Conservation (phyloP, 2,329 filamentous ascomycete species). For the Exophiala mesophila region DNA sequence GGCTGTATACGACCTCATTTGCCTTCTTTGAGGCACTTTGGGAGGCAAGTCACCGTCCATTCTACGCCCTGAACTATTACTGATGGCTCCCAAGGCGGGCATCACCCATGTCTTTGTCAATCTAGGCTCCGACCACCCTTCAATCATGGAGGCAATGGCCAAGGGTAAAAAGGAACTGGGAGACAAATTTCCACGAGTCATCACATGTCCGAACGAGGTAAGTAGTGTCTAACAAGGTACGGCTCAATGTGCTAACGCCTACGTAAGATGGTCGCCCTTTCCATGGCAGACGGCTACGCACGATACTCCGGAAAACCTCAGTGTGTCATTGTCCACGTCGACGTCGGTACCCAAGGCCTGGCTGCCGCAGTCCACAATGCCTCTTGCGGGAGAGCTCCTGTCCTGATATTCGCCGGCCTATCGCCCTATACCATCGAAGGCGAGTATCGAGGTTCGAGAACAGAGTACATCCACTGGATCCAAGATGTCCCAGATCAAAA, state of each 20-base stretch:
- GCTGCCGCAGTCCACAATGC: conserved; percentile 76
- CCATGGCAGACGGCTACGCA: conserved; percentile 78
- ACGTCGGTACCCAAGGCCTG: conserved; percentile 75
- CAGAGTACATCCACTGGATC: conserved; percentile 83
- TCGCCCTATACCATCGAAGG: conserved; percentile 73
- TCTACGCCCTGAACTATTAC: conserved; percentile 6
- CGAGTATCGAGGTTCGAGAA: conserved; percentile 70
- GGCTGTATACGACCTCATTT: conserved; percentile 64
- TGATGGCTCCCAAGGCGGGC: conserved; percentile 36
- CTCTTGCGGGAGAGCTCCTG: conserved; percentile 66
- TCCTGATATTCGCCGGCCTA: conserved; percentile 72
- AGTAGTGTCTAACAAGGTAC: conserved; percentile 7
- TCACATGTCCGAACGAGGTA: conserved; percentile 77
- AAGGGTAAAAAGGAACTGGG: conserved; percentile 65
- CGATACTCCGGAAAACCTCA: conserved; percentile 67
- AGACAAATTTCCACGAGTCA: conserved; percentile 63
- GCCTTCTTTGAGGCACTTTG: conserved; percentile 79
- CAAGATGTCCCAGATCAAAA: conserved; percentile 80
- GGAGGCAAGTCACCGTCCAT: conserved; percentile 54
- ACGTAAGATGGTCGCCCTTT: conserved; percentile 71
- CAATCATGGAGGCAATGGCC: conserved; percentile 74
- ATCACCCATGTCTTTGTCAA: conserved; percentile 51
- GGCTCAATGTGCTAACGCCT: conserved; percentile 8
- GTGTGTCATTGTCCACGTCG: conserved; percentile 73
- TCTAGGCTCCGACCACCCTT: conserved; percentile 59